Conservation (phyloP, 78 protist species). For the Dictyostelium purpureum region DNA sequence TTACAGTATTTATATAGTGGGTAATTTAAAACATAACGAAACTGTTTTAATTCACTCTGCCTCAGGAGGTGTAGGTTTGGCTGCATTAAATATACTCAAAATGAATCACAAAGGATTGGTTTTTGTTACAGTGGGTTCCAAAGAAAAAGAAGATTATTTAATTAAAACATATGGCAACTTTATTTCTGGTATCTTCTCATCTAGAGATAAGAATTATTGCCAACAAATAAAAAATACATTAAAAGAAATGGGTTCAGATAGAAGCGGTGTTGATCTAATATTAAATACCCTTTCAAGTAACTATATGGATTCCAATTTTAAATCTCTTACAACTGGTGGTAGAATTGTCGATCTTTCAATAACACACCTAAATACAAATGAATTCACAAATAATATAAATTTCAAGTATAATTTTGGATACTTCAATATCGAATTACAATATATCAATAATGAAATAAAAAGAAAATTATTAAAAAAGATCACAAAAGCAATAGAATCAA, state of each 20-base stretch:
- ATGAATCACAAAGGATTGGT: conserved; percentile 41
- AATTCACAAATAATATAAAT: neutral
- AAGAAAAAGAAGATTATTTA: neutral
- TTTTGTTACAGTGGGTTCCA: neutral
- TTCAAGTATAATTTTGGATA: neutral
- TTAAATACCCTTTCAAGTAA: conserved; percentile 2
- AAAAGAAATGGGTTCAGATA: neutral
- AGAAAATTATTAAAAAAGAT: neutral
- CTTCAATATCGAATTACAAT: neutral
- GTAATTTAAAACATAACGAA: neutral
- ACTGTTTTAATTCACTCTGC: conserved; percentile 42
- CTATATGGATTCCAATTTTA: neutral
- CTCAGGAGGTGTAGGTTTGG: conserved; percentile 51
- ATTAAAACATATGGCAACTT: neutral
- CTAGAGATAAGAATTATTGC: neutral
- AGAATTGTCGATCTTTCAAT: conserved; percentile 3
- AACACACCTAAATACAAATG: neutral
- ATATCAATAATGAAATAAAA: neutral
- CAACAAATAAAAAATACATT: neutral
- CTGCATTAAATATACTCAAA: neutral
- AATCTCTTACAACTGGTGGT: neutral
- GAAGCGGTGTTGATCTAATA: neutral
- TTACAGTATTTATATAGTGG: neutral
- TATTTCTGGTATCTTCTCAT: neutral
- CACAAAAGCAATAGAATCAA: neutral